phyloP scores from a whole-genome alignment of 2,329 filamentous ascomycete genomes.

The Falciphora oryzae region DNA sequence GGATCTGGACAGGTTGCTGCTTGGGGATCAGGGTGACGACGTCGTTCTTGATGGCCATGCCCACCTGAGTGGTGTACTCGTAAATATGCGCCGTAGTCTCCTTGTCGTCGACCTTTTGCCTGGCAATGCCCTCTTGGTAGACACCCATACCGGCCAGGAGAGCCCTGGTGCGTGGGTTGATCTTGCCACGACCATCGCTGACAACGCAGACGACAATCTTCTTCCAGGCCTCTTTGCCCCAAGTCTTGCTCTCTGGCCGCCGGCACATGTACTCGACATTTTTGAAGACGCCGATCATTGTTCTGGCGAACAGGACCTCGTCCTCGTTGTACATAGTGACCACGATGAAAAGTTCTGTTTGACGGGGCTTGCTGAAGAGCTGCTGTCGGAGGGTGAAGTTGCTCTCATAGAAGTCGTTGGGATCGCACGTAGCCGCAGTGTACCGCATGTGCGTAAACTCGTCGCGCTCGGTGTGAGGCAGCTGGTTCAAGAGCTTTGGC shows the following conservation, averaged over 20 bases:
- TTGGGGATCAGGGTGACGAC: slow-evolving; percentile 80
- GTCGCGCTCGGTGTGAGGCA: slow-evolving; percentile 86
- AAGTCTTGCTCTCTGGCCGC: slow-evolving; percentile 87
- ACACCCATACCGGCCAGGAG: slow-evolving; percentile 90
- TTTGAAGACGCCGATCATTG: slow-evolving; percentile 96
- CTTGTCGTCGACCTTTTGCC: slow-evolving; percentile 94
- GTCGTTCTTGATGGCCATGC: slow-evolving; percentile 82
- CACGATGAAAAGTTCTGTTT: slow-evolving; percentile 93
- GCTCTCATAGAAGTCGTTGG: slow-evolving; percentile 77
- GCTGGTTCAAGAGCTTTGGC: slow-evolving; percentile 77
- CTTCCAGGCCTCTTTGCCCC: slow-evolving; percentile 98
- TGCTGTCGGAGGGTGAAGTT: slow-evolving; percentile 89
- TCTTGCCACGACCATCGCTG: slow-evolving; percentile 93
- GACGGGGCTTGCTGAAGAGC: slow-evolving; percentile 84
- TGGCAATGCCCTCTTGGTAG: slow-evolving; percentile 97
- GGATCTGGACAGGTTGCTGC: slow-evolving; percentile 87
- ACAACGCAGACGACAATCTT: slow-evolving; percentile 99
- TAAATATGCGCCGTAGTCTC: slow-evolving; percentile 97
- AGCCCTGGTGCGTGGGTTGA: slow-evolving; percentile 85
- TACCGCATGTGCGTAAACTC: slow-evolving; percentile 92
- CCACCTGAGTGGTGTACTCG: slow-evolving; percentile 86
- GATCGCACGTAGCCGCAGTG: slow-evolving; percentile 90
- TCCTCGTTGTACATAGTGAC: slow-evolving; percentile 99
- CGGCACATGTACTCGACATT: slow-evolving; percentile 99
- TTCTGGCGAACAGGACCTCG: slow-evolving; percentile 89